phyloP scores from a whole-genome alignment of 1,284 basidiomycete species.

The Cryptococcus jaspeensis region DNA sequence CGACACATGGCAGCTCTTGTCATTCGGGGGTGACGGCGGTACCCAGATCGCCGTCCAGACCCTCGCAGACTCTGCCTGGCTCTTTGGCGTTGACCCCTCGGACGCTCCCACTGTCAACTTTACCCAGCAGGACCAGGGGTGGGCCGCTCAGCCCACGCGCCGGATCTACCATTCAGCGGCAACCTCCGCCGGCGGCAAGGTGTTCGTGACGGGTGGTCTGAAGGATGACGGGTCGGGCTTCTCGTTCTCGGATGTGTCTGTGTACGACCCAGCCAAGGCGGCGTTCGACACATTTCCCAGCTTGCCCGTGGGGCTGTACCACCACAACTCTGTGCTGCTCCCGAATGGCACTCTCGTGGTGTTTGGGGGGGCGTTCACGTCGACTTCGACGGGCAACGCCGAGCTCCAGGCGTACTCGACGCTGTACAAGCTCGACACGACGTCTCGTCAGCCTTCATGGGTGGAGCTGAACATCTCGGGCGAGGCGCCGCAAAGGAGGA shows the following conservation, averaged over 20 bases:
- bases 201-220: slow-evolving; percentile 72
- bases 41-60: slow-evolving; percentile 59
- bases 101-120: slow-evolving; percentile 1
- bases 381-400: slow-evolving; percentile 38
- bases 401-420: slow-evolving; percentile 59
- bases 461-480: slow-evolving; percentile 51
- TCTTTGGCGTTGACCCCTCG: slow-evolving; percentile 52
- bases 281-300: slow-evolving; percentile 60
- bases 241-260: slow-evolving; percentile 64
- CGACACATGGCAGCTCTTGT: slow-evolving; percentile 51
- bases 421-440: slow-evolving; percentile 67
- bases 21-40: slow-evolving; percentile 73
- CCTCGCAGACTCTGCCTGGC: slow-evolving; percentile 62
- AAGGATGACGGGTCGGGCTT: slow-evolving; percentile 70
- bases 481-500: slow-evolving; percentile 61
- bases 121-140: slow-evolving; percentile 56
- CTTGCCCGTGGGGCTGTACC: slow-evolving; percentile 66
- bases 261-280: slow-evolving; percentile 58
- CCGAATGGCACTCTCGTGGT: slow-evolving; percentile 68
- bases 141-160: slow-evolving; percentile 67
- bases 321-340: slow-evolving; percentile 67
- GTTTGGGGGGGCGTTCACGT: slow-evolving; percentile 67
- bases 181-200: slow-evolving; percentile 54
- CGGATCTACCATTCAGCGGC: slow-evolving; percentile 68
- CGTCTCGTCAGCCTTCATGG: slow-evolving; percentile 58